These are phyloP conservation scores for Cryptosporidium xiaoi DNA, from an alignment of 169 alveolate genomes.

Conservation along the genomic window DNA sequence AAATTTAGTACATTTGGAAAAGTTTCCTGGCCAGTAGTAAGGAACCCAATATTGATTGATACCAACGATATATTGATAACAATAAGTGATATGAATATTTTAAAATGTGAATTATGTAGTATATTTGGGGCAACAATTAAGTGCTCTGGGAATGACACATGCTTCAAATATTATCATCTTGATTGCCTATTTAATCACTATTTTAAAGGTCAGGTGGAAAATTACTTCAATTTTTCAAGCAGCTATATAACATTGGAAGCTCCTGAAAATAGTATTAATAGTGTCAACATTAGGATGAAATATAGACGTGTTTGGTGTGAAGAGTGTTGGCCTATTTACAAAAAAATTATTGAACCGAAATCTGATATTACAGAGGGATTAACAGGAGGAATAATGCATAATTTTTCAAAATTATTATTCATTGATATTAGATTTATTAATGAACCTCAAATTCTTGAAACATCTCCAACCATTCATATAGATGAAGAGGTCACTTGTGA, in stretches of 20 bases:
- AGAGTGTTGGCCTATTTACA: slow-evolving; percentile 35
- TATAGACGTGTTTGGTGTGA: slow-evolving; percentile 71
- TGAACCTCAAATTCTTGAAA: not conserved
- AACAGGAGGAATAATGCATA: slow-evolving; percentile 40
- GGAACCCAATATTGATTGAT: slow-evolving; percentile 25
- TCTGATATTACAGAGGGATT: slow-evolving; percentile 45
- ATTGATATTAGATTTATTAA: slow-evolving; percentile 12
- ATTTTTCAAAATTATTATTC: slow-evolving; percentile 13
- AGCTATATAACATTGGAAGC: not conserved
- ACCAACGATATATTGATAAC: slow-evolving; percentile 46
- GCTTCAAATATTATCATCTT: slow-evolving; percentile 39
- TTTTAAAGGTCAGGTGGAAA: not conserved
- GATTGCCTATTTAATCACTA: slow-evolving; percentile 20
- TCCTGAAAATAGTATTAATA: not conserved
- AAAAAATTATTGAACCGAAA: slow-evolving; percentile 42
- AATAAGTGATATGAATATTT: slow-evolving; percentile 13
- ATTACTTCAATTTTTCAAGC: not conserved
- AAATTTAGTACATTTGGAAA: slow-evolving; percentile 27
- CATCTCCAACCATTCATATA: not conserved
- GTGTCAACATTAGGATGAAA: slow-evolving; percentile 31
- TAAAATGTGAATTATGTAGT: slow-evolving; percentile 37
- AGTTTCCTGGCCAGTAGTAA: slow-evolving; percentile 53
- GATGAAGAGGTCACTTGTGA: not conserved
- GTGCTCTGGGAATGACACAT: slow-evolving; percentile 70
- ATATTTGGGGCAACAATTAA: slow-evolving; percentile 48